phyloP scores from a whole-genome alignment of 2,329 filamentous ascomycete genomes.

The Curvularia hawaiiensis region DNA sequence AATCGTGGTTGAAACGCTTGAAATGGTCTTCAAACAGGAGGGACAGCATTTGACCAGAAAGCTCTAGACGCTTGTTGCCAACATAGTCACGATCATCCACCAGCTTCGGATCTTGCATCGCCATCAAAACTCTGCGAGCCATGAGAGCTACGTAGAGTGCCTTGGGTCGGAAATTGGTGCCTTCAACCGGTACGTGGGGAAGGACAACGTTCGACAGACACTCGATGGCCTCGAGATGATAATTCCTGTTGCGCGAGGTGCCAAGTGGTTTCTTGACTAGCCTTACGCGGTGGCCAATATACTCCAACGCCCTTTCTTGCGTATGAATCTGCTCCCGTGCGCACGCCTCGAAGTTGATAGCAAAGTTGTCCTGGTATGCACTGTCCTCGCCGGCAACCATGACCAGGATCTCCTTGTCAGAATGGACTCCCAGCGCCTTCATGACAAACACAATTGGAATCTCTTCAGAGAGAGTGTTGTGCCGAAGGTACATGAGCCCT shows the following conservation, averaged over 20 bases:
- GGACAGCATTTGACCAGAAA: slow-evolving; percentile 92
- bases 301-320: slow-evolving; percentile 94
- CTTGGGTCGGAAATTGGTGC: slow-evolving; percentile 95
- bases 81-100: slow-evolving; percentile 98
- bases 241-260: slow-evolving; percentile 67
- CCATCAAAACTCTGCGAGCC: slow-evolving; percentile 95
- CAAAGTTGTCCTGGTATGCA: slow-evolving; percentile 91
- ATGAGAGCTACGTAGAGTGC: slow-evolving; percentile 96
- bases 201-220: slow-evolving; percentile 92
- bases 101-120: slow-evolving; percentile 82
- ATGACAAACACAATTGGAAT: slow-evolving; percentile 94
- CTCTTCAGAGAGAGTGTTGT: slow-evolving; percentile 91
- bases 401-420: slow-evolving; percentile 92
- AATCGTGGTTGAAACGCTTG: slow-evolving; percentile 88
- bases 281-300: slow-evolving; percentile 77
- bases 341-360: slow-evolving; percentile 93
- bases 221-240: slow-evolving; percentile 90
- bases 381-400: slow-evolving; percentile 87
- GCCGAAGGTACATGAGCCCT: slow-evolving; percentile 83
- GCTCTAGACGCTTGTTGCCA: slow-evolving; percentile 92
- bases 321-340: slow-evolving; percentile 84
- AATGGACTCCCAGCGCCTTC: slow-evolving; percentile 91
- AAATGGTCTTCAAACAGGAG: slow-evolving; percentile 97
- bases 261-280: slow-evolving; percentile 72
- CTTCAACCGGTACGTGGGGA: slow-evolving; percentile 89